These are phyloP conservation scores for Micractinium conductrix DNA, from an alignment of 139 green algal genomes.

Conservation along the genomic window DNA sequence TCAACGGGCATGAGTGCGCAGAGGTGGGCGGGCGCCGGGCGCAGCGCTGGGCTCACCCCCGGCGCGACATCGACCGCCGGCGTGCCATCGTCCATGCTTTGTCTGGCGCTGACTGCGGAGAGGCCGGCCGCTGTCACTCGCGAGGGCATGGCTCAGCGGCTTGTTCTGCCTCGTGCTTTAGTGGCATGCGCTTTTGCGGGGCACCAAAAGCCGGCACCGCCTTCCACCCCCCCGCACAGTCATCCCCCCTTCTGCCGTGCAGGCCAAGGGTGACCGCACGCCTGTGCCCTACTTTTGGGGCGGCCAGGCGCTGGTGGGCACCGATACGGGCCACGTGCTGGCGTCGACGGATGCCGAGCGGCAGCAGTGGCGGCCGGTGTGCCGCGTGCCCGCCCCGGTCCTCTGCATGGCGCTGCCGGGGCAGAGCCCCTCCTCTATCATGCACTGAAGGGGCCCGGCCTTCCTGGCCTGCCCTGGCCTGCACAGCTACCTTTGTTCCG, in stretches of 20 bases:
- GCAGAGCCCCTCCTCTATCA: constrained; percentile 15
- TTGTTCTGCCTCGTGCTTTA: too few relatives aligned
- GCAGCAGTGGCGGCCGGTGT: background rate
- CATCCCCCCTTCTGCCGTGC: background rate
- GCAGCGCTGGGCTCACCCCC: too few relatives aligned
- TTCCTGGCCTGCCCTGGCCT: too few relatives aligned
- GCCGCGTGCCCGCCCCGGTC: constrained; percentile 6
- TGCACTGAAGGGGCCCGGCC: too few relatives aligned
- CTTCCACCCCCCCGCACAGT: background rate
- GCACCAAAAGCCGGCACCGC: background rate
- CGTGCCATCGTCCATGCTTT: too few relatives aligned
- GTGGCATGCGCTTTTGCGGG: too few relatives aligned
- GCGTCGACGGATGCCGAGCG: background rate
- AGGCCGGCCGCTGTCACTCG: too few relatives aligned
- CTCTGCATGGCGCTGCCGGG: constrained; percentile 1
- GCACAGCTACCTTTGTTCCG: too few relatives aligned
- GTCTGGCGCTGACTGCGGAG: too few relatives aligned
- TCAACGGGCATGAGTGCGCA: background rate
- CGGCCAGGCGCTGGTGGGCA: constrained; percentile 16
- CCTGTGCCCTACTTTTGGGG: constrained; percentile 17
- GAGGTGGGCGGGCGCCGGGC: constrained; percentile 8
- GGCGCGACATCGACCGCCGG: too few relatives aligned
- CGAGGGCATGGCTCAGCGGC: too few relatives aligned
- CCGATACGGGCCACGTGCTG: constrained; percentile 5
- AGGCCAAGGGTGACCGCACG: constrained; percentile 13